phyloP scores from a whole-genome alignment of 768 basidiomycete genomes.

The Xerocomellus dryophilus region DNA sequence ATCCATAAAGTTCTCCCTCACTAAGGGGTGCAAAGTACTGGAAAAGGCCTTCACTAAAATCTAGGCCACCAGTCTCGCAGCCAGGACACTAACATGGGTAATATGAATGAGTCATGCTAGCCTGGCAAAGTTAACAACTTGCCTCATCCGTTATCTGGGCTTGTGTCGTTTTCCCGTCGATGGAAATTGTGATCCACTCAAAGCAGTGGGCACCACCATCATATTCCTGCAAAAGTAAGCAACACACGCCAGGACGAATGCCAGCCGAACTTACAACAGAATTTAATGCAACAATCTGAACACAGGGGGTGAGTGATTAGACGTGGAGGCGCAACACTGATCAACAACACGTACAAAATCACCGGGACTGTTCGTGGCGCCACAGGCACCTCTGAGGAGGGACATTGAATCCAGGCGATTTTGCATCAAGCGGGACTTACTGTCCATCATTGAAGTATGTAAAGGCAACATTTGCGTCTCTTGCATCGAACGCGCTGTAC shows the following conservation, averaged over 20 bases:
- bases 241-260: neutral
- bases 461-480: conserved; percentile 17
- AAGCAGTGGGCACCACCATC: conserved; percentile 41
- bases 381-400: conserved; percentile 42
- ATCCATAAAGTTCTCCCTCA: conserved; percentile 37
- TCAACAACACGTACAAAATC: conserved; percentile 26
- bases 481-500: neutral
- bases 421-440: conserved; percentile 14
- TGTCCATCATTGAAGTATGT: conserved; percentile 29
- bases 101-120: neutral
- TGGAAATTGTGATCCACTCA: conserved; percentile 42
- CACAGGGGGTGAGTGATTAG: neutral
- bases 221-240: conserved; percentile 35
- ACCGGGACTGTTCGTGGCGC: conserved; percentile 16
- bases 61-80: conserved; percentile 42
- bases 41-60: conserved; percentile 48
- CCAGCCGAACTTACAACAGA: conserved; percentile 31
- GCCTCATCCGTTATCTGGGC: conserved; percentile 47
- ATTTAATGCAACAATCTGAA: conserved; percentile 46
- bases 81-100: conserved; percentile 35
- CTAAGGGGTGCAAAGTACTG: conserved; percentile 34
- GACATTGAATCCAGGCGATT: neutral
- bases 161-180: conserved; percentile 35
- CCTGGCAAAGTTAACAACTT: conserved; percentile 10
- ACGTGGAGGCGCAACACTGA: no score